Evolutionary conservation across 805 yeast genomes (phyloP).

Genomic region (Zygoascus biomembranicola): DNA sequence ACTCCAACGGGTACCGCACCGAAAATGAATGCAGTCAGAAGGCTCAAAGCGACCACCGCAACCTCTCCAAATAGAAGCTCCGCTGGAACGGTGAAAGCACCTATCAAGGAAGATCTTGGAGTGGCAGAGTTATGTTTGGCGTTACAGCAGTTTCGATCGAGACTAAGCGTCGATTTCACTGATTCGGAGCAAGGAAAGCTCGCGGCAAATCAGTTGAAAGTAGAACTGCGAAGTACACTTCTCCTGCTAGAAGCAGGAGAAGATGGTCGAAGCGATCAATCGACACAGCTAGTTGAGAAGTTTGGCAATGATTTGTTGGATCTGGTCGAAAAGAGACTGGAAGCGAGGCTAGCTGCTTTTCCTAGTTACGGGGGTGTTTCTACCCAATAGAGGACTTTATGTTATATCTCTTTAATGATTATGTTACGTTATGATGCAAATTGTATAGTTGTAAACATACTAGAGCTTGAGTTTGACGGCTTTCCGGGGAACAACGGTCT

Average conservation of each 20-base stretch:
- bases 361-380: no score
- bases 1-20: background rate
- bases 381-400: no score
- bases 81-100: background rate
- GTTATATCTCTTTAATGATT: no score
- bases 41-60: background rate
- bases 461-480: background rate
- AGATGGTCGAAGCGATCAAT: constrained; percentile 10
- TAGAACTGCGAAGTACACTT: constrained; percentile 11
- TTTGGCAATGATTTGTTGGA: constrained; percentile 20
- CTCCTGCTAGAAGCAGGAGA: constrained; percentile 5
- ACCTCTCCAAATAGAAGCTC: background rate
- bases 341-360: background rate
- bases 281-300: constrained; percentile 9
- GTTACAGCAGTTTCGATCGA: constrained; percentile 7
- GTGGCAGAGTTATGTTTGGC: constrained; percentile 6
- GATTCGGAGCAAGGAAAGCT: constrained; percentile 5
- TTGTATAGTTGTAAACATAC: background rate
- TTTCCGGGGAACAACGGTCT: background rate
- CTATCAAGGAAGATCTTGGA: background rate
- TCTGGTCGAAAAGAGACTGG: constrained; percentile 6
- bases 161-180: constrained; percentile 2
- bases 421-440: no score
- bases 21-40: background rate
- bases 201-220: constrained; percentile 4